Evolutionary conservation across 2,329 filamentous ascomycete genomes (phyloP).

Genomic region (Pseudofabraea citricarpa): DNA sequence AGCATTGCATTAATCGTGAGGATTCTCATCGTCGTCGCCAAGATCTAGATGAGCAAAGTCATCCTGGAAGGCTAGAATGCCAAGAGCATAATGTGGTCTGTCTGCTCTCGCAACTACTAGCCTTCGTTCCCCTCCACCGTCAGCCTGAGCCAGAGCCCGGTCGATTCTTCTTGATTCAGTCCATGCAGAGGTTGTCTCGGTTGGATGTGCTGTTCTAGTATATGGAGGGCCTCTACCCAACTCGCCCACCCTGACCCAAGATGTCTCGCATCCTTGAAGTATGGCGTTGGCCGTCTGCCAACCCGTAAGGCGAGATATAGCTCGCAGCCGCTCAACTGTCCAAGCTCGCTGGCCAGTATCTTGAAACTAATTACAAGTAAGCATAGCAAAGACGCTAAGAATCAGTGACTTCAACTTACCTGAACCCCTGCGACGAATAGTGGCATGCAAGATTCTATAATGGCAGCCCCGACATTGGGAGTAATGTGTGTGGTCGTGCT

Average conservation of each 20-base stretch:
- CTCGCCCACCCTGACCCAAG: constrained; percentile 73
- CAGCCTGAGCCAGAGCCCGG: constrained; percentile 39
- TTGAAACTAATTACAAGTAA: constrained; percentile 51
- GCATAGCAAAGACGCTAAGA: not conserved
- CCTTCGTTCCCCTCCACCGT: constrained; percentile 37
- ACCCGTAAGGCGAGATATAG: constrained; percentile 75
- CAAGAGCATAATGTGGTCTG: constrained; percentile 70
- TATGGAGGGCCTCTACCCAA: constrained; percentile 76
- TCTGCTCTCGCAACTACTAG: constrained; percentile 59
- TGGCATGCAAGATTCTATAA: constrained; percentile 77
- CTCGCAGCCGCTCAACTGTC: constrained; percentile 68
- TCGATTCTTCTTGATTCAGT: constrained; percentile 47
- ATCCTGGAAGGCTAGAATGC: constrained; percentile 71
- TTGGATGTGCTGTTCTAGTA: constrained; percentile 39
- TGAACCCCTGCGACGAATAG: constrained; percentile 83
- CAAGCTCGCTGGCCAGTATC: constrained; percentile 69
- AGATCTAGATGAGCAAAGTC: constrained; percentile 64
- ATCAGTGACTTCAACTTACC: constrained; percentile 34
- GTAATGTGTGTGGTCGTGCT: constrained; percentile 52
- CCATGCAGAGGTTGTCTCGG: constrained; percentile 36
- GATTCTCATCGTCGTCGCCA: constrained; percentile 34
- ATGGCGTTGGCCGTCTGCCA: constrained; percentile 83
- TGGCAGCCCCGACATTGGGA: constrained; percentile 71
- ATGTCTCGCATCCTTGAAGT: constrained; percentile 75
- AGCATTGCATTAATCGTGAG: no score